These are phyloP conservation scores for Pyrenula aspistea DNA, from an alignment of 495 filamentous ascomycete genomes.

Conservation along the genomic window DNA sequence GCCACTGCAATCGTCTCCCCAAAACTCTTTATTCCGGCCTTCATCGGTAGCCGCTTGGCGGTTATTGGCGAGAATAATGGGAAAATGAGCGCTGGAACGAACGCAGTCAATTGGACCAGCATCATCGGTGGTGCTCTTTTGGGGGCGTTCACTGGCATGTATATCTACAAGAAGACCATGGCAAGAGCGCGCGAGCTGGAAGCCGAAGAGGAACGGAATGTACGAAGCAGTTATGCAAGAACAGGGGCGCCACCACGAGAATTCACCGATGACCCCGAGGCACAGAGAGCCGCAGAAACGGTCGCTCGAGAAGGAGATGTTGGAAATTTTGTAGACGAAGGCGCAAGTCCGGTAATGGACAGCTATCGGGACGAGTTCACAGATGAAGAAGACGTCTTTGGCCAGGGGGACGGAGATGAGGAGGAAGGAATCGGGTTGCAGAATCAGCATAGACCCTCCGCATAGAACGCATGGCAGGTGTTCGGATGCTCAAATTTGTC, in stretches of 20 bases:
- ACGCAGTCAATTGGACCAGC: conserved; percentile 65
- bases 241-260: conserved; percentile 21
- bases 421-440: conserved; percentile 35
- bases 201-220: conserved; percentile 54
- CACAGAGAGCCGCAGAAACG: conserved; percentile 28
- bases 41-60: conserved; percentile 67
- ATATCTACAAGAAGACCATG: conserved; percentile 83
- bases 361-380: conserved; percentile 42
- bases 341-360: conserved; percentile 6
- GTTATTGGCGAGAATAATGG: conserved; percentile 53
- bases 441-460: conserved; percentile 14
- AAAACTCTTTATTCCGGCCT: conserved; percentile 84
- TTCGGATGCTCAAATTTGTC: too few relatives aligned
- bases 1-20: conserved; percentile 71
- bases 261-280: conserved; percentile 34
- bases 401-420: conserved; percentile 25
- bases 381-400: conserved; percentile 38
- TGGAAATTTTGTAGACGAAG: conserved; percentile 25
- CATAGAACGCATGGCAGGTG: not conserved
- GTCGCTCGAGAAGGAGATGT: conserved; percentile 27
- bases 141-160: conserved; percentile 63
- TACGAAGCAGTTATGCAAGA: conserved; percentile 28
- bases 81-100: conserved; percentile 38
- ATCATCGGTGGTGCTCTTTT: conserved; percentile 60
- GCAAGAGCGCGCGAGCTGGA: conserved; percentile 76